Conservation (phyloP, 2,329 filamentous ascomycete genomes). For the Diaporthe amygdali region DNA sequence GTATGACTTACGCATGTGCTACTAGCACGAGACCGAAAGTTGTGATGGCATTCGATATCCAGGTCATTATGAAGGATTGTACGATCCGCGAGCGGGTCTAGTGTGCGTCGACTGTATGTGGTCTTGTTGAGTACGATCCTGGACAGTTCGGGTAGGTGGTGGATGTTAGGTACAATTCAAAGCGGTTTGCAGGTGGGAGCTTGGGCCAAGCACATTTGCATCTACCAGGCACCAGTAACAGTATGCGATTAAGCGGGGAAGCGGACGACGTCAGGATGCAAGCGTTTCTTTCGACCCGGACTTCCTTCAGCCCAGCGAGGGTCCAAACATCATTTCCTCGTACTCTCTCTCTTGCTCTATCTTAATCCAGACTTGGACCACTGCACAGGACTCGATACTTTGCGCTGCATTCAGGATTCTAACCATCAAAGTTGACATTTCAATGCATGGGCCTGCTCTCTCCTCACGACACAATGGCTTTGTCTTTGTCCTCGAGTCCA, state of each 20-base stretch:
- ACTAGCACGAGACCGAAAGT: constrained; percentile 78
- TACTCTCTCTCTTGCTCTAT: neutral
- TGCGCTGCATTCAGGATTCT: neutral
- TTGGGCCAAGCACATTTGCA: constrained; percentile 14
- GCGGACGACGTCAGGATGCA: neutral
- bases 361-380: neutral
- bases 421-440: neutral
- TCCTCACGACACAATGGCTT: constrained; percentile 19
- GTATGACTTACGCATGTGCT: constrained; percentile 76
- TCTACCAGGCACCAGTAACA: neutral
- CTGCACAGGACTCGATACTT: neutral
- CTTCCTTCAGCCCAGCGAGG: neutral
- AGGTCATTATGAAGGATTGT: constrained; percentile 62
- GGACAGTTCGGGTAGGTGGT: neutral
- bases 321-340: neutral
- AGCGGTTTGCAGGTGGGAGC: constrained; percentile 5
- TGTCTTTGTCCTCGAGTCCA: constrained; percentile 20
- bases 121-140: neutral
- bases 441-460: neutral
- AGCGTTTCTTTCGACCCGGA: neutral
- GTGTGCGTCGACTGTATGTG: neutral
- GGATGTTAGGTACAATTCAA: neutral
- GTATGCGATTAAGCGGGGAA: constrained; percentile 22
- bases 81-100: neutral
- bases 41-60: constrained; percentile 74